Evolutionary conservation across 345 rosid species (phyloP).

Genomic region (Reutealis trisperma): DNA sequence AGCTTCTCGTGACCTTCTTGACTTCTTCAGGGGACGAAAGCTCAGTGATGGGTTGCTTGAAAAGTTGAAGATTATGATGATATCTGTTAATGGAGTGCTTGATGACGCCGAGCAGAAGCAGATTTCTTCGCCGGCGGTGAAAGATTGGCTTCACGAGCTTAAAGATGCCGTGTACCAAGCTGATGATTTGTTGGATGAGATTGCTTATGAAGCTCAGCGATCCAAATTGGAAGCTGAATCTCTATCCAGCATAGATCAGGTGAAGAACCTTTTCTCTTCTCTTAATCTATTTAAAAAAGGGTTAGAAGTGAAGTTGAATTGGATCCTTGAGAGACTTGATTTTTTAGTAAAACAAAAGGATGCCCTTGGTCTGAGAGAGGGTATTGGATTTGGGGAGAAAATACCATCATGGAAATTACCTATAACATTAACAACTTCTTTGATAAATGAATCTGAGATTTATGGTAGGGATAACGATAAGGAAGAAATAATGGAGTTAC

Average conservation of each 20-base stretch:
- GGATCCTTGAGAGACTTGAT: constrained; percentile 15
- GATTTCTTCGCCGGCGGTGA: neutral
- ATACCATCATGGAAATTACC: neutral
- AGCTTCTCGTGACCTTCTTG: constrained; percentile 1
- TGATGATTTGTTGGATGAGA: neutral
- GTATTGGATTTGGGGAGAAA: constrained; percentile 13
- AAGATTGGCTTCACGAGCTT: neutral
- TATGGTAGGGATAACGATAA: constrained; percentile 27
- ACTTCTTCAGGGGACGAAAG: neutral
- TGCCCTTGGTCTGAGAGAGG: neutral
- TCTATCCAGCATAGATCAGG: neutral
- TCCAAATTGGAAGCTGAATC: neutral
- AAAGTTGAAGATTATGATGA: neutral
- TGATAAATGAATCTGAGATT: constrained; percentile 23
- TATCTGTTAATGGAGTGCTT: neutral
- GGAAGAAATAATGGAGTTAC: neutral
- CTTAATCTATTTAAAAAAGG: constrained; percentile 15
- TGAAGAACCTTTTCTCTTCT: neutral
- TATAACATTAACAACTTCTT: constrained; percentile 13
- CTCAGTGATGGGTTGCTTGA: constrained; percentile 2
- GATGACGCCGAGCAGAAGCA: constrained; percentile 13
- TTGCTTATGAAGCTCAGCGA: constrained; percentile 9
- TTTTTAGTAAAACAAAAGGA: constrained; percentile 9
- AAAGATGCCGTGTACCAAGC: neutral
- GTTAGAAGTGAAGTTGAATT: neutral